Evolutionary conservation across 495 filamentous ascomycete species (phyloP).

Genomic region (Penicillium egyptiacum): DNA sequence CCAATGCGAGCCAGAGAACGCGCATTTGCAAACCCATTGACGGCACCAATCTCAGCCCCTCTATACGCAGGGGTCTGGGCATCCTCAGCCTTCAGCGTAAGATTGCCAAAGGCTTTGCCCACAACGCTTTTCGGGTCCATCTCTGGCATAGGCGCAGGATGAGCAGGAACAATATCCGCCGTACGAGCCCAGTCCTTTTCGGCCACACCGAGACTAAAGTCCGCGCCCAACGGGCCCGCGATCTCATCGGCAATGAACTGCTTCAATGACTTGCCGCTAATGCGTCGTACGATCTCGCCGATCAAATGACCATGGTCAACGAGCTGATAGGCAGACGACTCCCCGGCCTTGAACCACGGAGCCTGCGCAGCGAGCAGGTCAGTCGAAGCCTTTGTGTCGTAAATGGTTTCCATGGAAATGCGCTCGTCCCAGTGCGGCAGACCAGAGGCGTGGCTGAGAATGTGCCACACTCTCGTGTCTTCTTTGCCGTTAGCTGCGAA

Average conservation of each 20-base stretch:
- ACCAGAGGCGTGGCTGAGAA: constrained; percentile 42
- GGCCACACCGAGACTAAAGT: constrained; percentile 39
- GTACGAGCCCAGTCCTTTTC: constrained; percentile 36
- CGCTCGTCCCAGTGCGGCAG: constrained; percentile 38
- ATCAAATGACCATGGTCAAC: constrained; percentile 41
- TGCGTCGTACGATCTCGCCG: constrained; percentile 39
- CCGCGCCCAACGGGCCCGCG: constrained; percentile 36
- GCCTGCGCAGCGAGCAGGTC: constrained; percentile 37
- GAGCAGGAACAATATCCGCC: constrained; percentile 27
- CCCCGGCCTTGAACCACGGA: constrained; percentile 48
- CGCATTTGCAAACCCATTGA: constrained; percentile 39
- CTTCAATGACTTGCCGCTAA: constrained; percentile 37
- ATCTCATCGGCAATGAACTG: constrained; percentile 46
- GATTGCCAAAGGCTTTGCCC: constrained; percentile 11
- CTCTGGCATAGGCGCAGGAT: neutral
- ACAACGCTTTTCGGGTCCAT: constrained; percentile 20
- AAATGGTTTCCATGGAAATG: constrained; percentile 30
- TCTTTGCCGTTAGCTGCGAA: constrained; percentile 45
- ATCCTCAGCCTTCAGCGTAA: neutral
- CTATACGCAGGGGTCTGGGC: constrained; percentile 25
- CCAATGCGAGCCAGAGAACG: constrained; percentile 32
- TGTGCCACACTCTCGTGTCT: constrained; percentile 39
- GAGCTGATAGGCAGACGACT: constrained; percentile 41
- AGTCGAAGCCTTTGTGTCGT: constrained; percentile 28
- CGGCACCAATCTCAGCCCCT: constrained; percentile 26